phyloP scores from a whole-genome alignment of 768 basidiomycete species.

The Macrolepiota dolichaula region DNA sequence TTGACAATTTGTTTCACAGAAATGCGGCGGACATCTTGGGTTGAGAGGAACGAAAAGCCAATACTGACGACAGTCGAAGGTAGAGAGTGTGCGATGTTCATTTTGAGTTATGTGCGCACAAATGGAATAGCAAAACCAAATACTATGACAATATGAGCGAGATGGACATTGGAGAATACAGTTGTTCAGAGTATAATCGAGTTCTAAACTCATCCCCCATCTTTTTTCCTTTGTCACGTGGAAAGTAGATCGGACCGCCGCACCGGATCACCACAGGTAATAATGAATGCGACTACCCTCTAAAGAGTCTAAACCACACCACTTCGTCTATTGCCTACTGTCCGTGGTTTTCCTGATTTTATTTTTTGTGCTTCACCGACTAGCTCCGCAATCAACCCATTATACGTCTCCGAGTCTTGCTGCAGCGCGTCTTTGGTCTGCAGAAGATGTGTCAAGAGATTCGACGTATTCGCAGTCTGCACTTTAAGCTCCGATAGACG shows the following conservation, averaged over 20 bases:
- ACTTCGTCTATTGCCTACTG: constrained; percentile 9
- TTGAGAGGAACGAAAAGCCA: constrained; percentile 90
- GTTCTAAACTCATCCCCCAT: background rate
- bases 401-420: constrained; percentile 87
- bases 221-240: constrained; percentile 16
- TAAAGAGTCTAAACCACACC: constrained; percentile 4
- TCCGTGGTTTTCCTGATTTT: constrained; percentile 59
- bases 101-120: constrained; percentile 24
- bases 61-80: constrained; percentile 82
- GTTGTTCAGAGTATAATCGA: background rate
- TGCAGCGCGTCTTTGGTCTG: constrained; percentile 80
- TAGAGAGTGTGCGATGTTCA: constrained; percentile 91
- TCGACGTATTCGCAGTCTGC: constrained; percentile 74
- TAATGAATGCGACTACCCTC: background rate
- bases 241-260: background rate
- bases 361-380: constrained; percentile 90
- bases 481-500: constrained; percentile 63
- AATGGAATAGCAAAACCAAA: background rate
- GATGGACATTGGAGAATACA: constrained; percentile 3
- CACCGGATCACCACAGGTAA: background rate
- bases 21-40: constrained; percentile 85
- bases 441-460: constrained; percentile 74
- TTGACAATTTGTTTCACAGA: constrained; percentile 98
- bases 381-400: constrained; percentile 85
- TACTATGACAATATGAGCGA: background rate